Percentiles rank a stretch among this genome's conserved stretches.
These are phyloP conservation scores for Cylindrotheca fusiformis DNA, from an alignment of 108 stramenopile genomes.

Conservation along the genomic window DNA sequence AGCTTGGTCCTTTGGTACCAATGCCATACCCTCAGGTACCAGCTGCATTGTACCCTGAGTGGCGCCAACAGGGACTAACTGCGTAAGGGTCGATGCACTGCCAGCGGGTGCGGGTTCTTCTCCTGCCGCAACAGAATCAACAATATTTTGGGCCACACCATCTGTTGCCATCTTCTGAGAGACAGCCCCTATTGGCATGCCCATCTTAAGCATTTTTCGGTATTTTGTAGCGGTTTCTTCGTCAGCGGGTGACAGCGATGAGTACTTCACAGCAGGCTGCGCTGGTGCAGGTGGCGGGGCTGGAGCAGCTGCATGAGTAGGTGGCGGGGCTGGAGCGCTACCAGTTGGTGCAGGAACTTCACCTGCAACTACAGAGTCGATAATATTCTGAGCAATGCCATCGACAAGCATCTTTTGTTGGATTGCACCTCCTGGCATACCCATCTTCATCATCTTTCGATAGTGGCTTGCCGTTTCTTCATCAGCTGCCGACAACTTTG, in stretches of 20 bases:
- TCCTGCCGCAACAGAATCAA: constrained; percentile 19
- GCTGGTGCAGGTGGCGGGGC: constrained; percentile 7
- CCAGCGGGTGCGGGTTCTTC: constrained; percentile 11
- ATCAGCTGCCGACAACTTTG: constrained; percentile 21
- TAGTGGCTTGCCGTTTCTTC: constrained; percentile 29
- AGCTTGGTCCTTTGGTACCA: constrained; percentile 32
- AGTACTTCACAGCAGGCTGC: neutral
- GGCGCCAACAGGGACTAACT: constrained; percentile 12
- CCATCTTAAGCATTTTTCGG: constrained; percentile 39
- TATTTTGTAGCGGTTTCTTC: constrained; percentile 27
- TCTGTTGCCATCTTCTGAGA: constrained; percentile 23
- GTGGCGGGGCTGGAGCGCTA: constrained; percentile 2
- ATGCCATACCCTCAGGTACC: constrained; percentile 34
- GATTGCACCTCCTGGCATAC: constrained; percentile 39
- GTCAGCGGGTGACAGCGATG: constrained; percentile 14
- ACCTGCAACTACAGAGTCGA: constrained; percentile 20
- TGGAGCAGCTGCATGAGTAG: constrained; percentile 4
- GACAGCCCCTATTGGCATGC: constrained; percentile 40
- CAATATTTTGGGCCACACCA: constrained; percentile 21
- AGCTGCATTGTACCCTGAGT: neutral
- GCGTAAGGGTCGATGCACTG: neutral
- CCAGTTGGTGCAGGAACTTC: constrained; percentile 14
- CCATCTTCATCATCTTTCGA: constrained; percentile 38
- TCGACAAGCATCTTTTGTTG: constrained; percentile 30
- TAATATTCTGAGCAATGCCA: constrained; percentile 19